phyloP scores from a whole-genome alignment of 106 monocot species.

The Alisma plantagoaquatica region DNA sequence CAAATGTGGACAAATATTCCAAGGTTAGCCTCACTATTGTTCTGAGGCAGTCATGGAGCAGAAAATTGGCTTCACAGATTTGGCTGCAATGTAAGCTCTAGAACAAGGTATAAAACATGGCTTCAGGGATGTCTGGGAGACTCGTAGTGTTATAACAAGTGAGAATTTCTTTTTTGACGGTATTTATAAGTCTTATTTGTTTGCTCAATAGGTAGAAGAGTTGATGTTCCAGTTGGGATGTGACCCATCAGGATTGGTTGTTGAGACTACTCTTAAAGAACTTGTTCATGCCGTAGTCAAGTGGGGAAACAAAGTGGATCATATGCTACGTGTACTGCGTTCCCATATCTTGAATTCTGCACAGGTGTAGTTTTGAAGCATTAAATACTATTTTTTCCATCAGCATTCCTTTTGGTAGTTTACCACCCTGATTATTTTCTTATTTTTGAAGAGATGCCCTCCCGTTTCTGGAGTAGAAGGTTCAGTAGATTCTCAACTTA shows the following conservation, averaged over 20 bases:
- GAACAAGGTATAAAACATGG: slow-evolving; percentile 36
- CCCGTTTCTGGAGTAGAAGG: slow-evolving; percentile 87
- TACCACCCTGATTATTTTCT: no score
- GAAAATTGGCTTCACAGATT: slow-evolving; percentile 67
- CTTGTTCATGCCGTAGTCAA: slow-evolving; percentile 70
- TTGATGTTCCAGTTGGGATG: slow-evolving; percentile 77
- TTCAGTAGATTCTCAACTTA: slow-evolving; percentile 69
- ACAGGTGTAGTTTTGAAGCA: slow-evolving; percentile 37
- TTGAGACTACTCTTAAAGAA: slow-evolving; percentile 63
- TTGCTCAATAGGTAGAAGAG: slow-evolving; percentile 71
- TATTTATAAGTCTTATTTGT: slow-evolving; percentile 11
- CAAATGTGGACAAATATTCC: slow-evolving; percentile 87
- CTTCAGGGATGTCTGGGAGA: slow-evolving; percentile 29
- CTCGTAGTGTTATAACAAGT: slow-evolving; percentile 20
- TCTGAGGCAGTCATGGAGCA: no score
- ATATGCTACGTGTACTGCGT: slow-evolving; percentile 54
- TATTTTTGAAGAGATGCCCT: slow-evolving; percentile 68
- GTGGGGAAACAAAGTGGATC: slow-evolving; percentile 81
- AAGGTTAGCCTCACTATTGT: no score
- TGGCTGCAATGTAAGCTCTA: slow-evolving; percentile 75
- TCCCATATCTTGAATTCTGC: slow-evolving; percentile 62
- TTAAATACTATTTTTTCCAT: background rate
- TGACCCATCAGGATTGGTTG: slow-evolving; percentile 81
- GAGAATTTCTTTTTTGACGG: slow-evolving; percentile 2
- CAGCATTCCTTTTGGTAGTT: background rate